Percentiles rank a stretch among this genome's conserved stretches.
Conservation (phyloP, 768 basidiomycete species). For the Hortiboletus campestris region DNA sequence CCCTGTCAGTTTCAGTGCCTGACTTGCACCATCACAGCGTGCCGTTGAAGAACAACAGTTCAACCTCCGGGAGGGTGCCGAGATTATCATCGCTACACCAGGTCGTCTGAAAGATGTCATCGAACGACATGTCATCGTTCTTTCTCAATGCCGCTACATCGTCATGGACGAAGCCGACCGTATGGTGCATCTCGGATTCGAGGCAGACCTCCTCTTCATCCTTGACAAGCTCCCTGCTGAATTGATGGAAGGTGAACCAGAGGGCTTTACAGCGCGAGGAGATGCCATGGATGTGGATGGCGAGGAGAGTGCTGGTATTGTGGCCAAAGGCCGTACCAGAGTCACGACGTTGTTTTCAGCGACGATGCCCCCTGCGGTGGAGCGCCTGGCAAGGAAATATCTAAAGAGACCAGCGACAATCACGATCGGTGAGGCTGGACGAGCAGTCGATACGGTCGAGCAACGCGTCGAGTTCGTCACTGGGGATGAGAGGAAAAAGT, state of each 20-base stretch:
- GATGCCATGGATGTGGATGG: conserved; percentile 80
- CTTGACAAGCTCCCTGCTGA: conserved; percentile 88
- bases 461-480: conserved; percentile 91
- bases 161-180: conserved; percentile 99
- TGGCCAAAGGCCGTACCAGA: conserved; percentile 66
- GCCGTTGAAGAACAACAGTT: conserved; percentile 98
- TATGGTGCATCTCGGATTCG: conserved; percentile 98
- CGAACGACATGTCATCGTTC: conserved; percentile 91
- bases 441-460: conserved; percentile 97
- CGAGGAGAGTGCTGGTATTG: conserved; percentile 46
- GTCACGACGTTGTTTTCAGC: conserved; percentile 98
- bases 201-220: conserved; percentile 91
- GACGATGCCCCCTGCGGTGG: conserved; percentile 98
- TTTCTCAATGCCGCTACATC: conserved; percentile 96
- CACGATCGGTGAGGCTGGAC: conserved; percentile 96
- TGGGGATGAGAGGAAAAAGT: conserved; percentile 98
- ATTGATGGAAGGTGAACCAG: conserved; percentile 76
- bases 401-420: conserved; percentile 90
- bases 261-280: conserved; percentile 16
- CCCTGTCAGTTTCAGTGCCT: conserved; percentile 1
- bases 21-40: conserved; percentile 45
- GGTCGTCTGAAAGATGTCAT: conserved; percentile 98
- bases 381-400: conserved; percentile 92
- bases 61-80: conserved; percentile 95
- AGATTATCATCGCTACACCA: conserved; percentile 98